phyloP scores from a whole-genome alignment of 331 rosid genomes.

The Quercus tomentella region DNA sequence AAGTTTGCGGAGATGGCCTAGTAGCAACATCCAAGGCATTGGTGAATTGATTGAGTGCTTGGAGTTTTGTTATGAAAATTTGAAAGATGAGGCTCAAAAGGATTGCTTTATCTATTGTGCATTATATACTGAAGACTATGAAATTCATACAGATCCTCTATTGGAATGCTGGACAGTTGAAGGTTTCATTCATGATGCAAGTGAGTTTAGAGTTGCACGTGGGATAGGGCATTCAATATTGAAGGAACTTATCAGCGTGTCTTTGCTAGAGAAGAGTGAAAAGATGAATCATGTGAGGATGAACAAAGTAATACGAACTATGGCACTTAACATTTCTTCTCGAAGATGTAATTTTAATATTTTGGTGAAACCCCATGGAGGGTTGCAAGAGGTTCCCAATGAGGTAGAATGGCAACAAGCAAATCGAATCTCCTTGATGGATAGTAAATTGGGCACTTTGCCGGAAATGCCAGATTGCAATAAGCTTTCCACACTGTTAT shows the following conservation, averaged over 20 bases:
- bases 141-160: conserved; percentile 14
- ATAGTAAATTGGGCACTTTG: background rate
- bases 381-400: background rate
- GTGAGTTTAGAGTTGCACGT: conserved; percentile 12
- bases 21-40: conserved; percentile 1
- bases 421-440: background rate
- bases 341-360: background rate
- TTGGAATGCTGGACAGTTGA: conserved; percentile 32
- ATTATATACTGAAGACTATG: conserved; percentile 20
- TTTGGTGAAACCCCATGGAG: background rate
- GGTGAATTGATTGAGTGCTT: conserved; percentile 17
- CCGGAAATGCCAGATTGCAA: background rate
- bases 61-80: conserved; percentile 18
- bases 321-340: conserved; percentile 18
- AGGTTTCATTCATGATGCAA: conserved; percentile 14
- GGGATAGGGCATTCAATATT: background rate
- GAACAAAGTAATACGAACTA: conserved; percentile 15
- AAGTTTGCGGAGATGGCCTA: conserved; percentile 19
- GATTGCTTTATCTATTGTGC: conserved; percentile 23
- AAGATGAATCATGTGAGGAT: conserved; percentile 10
- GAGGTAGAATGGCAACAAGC: background rate
- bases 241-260: conserved; percentile 10
- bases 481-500: conserved; percentile 7
- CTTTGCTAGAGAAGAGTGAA: too few species aligned
- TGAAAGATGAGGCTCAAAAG: conserved; percentile 7